Base-by-base conservation (phyloP, 1,139 yeast species). In the Yamadazyma friedrichii region DNA sequence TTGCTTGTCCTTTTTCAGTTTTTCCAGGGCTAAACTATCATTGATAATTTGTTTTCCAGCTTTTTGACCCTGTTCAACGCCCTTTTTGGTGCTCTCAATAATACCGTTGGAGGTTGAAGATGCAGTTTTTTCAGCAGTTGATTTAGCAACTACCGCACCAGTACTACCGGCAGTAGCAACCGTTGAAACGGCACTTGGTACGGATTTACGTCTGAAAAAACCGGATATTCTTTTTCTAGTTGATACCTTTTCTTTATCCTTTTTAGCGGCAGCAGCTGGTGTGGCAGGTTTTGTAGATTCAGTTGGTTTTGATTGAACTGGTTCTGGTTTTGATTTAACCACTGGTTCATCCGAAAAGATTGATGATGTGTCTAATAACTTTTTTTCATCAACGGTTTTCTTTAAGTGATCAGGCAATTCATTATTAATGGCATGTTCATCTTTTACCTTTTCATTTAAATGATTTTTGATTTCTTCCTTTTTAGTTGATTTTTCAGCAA, bases 391-490 rank as follows among this genome's bases (percentile, higher is more conserved):
- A 17, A 78, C 57, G 4, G 71, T 74, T 36, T 57, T 55, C 46
- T 64, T 66, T 53, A 78, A 64, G 57, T 78, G 83, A 39, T 73
- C 79, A 11, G 84, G 84, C 48, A 76, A 69, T 47, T 70, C 76
- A 16, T 52, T 56, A 50, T 77, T 76, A 49, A 78, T 72, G 43
- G 58, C 63, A 48, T 67, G 70, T 49, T 70, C 77, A 33, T 65
- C 71, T 48, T 64, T 64, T 24, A 71, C 71, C 51, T 58, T 57
- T 31, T 62, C 62, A 29, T 67, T 67, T 30, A 71, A 49, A 12
- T 59, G 57, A 15, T 46, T 47, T 49, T 59, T 55, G 43, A 72
- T 71, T 26, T 62, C 66, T 31, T 59, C 52, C 56, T 69, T 70
- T 46, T 66, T 59, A 13, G 51, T 33, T 20, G 55, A 53, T 55